Base-by-base conservation (phyloP, 2,329 filamentous ascomycete species). In the Talaromyces funiculosus region DNA sequence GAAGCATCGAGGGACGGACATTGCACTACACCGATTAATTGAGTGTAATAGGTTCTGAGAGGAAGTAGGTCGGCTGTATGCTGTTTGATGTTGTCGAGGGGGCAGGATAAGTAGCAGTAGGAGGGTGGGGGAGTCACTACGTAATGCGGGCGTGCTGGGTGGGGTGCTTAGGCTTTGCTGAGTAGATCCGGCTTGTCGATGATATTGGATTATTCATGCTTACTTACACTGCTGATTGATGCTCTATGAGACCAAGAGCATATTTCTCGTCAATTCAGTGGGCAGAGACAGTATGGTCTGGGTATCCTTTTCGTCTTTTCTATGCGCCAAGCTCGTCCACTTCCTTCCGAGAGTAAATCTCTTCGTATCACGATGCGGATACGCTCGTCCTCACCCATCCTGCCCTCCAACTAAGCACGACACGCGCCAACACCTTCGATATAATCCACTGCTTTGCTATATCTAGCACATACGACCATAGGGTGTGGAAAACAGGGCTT, bases 1-100 rank as follows among this genome's bases (percentile, higher is more conserved):
- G 79, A 93, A 93, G 72, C 90, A 86, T 57, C 90, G 84, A 1
- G 90, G 90, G 2, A 87, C 85, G 2, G 73, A 64, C 76, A 78
- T 75, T 24, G 18, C 10, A 9, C 18, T n/a, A n/a, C 7, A 37
- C 10, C 2, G 16, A 16, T 16, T 1, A 14, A 40, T 16, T 40
- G 37, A 40, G 6, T 40, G 37, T n/a, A n/a, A n/a, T n/a, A n/a
- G 31, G 31, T 33, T 40, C 5, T 14, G 37, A 5, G 6, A 22
- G 20, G 4, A 8, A 42, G n/a, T n/a, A 42, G 20, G 24, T 1
- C 31, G 24, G 31, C 12, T 10, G 31, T 33, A n/a, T 33, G 31
- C 9, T 33, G 4, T 33, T 4, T 31, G 24, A 12, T 49, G 45
- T 3, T 45, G 16, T 49, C 31, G n/a, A 14, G 24, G 18, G 12